These are phyloP conservation scores for Trichosporon coremiiforme DNA, from an alignment of 1,284 basidiomycete species.

Conservation along the genomic window DNA sequence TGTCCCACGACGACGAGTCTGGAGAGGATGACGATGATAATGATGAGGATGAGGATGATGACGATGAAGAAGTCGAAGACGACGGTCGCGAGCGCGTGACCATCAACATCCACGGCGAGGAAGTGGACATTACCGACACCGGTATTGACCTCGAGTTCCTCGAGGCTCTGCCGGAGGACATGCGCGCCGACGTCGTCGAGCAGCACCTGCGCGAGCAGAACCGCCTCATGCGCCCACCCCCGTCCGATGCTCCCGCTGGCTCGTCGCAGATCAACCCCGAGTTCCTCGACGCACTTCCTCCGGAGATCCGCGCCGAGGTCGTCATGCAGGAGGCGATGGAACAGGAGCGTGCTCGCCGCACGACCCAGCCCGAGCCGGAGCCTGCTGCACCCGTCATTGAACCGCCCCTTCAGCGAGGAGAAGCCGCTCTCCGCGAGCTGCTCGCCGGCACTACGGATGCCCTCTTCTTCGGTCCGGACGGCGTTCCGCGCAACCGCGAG, in stretches of 20 bases:
- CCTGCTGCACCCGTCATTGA: conserved; percentile 2
- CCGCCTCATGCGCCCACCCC: conserved; percentile 63
- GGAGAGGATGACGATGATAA: too few relatives aligned
- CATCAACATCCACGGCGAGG: conserved; percentile 84
- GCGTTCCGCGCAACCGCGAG: conserved; percentile 6
- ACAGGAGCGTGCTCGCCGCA: conserved; percentile 56
- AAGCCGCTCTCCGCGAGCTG: conserved; percentile 20
- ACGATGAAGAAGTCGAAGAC: conserved; percentile 18
- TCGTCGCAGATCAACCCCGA: conserved; percentile 90
- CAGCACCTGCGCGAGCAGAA: conserved; percentile 84
- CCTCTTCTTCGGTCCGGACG: conserved; percentile 16
- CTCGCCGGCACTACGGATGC: conserved; percentile 19
- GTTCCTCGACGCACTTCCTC: conserved; percentile 93
- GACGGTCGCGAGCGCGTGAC: conserved; percentile 63
- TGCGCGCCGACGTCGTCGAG: conserved; percentile 97
- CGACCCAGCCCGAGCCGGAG: conserved; percentile 19
- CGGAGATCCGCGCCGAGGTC: conserved; percentile 94
- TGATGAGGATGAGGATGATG: conserved; percentile 23
- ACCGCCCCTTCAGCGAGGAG: conserved; percentile 18
- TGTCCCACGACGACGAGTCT: conserved; percentile 57
- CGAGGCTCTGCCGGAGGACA: conserved; percentile 96
- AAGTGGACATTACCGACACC: conserved; percentile 98
- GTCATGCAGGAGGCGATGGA: conserved; percentile 91
- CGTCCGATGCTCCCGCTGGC: conserved; percentile 65
- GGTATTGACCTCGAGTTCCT: conserved; percentile 98